A percentile compares a stretch with the other conserved stretches of the same genome.
These are phyloP conservation scores for Aspergillus panamensis DNA, from an alignment of 495 filamentous ascomycete genomes.

Conservation along the genomic window DNA sequence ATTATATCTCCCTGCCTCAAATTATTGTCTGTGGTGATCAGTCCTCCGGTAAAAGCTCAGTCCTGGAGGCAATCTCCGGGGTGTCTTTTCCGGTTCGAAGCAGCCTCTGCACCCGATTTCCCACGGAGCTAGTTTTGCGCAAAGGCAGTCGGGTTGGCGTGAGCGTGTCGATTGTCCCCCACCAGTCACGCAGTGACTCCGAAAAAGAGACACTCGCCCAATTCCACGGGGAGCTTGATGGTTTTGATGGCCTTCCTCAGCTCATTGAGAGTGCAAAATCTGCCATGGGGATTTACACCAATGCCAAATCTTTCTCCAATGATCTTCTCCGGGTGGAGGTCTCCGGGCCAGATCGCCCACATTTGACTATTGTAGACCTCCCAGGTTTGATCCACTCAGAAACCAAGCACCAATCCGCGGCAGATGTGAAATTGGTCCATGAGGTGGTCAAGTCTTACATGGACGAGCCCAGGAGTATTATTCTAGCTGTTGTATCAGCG, in stretches of 20 bases:
- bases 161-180: constrained; percentile 38
- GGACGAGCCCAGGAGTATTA: constrained; percentile 48
- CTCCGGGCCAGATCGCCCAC: constrained; percentile 48
- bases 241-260: constrained; percentile 30
- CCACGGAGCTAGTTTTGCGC: constrained; percentile 56
- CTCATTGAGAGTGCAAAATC: constrained; percentile 50
- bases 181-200: constrained; percentile 23
- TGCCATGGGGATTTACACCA: constrained; percentile 47
- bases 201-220: constrained; percentile 23
- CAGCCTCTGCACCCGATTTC: constrained; percentile 54
- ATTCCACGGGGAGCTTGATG: constrained; percentile 36
- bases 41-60: constrained; percentile 42
- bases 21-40: constrained; percentile 61
- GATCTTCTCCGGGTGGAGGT: constrained; percentile 53
- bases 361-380: constrained; percentile 55
- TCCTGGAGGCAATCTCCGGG: constrained; percentile 63
- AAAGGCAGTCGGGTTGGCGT: constrained; percentile 29
- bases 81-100: constrained; percentile 55
- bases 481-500: constrained; percentile 51
- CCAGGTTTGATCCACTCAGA: constrained; percentile 50
- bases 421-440: constrained; percentile 45
- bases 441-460: constrained; percentile 48
- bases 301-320: constrained; percentile 39
- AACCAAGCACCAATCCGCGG: constrained; percentile 44
- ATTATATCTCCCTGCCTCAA: constrained; percentile 54